Evolutionary conservation across 106 monocot species (phyloP).

Genomic region (Dendrobium officinale): DNA sequence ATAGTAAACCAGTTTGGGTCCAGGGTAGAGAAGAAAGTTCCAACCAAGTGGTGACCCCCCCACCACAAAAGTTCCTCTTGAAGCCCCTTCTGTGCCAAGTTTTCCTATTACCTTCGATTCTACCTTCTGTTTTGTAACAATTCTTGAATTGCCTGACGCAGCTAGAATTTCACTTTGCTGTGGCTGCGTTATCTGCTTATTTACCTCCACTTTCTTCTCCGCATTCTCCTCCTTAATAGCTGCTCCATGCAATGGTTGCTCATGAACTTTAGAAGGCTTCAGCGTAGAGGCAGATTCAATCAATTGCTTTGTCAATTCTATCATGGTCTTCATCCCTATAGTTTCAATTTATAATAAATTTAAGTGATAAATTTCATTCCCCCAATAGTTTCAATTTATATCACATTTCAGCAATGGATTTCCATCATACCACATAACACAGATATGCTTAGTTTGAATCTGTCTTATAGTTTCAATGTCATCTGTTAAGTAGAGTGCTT

Average conservation of each 20-base stretch:
- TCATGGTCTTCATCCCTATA: constrained; percentile 16
- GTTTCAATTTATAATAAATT: not conserved
- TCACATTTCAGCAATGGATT: no score
- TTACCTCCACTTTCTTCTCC: not conserved
- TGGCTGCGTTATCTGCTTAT: not conserved
- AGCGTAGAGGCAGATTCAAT: not conserved
- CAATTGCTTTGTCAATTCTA: constrained; percentile 17
- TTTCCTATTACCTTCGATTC: not conserved
- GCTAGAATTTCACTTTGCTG: not conserved
- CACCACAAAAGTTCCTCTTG: constrained; percentile 12
- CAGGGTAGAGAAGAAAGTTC: constrained; percentile 26
- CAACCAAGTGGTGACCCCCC: constrained; percentile 25
- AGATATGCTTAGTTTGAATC: no score
- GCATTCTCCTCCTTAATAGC: not conserved
- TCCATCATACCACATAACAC: no score
- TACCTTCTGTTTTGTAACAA: not conserved
- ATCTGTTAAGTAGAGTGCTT: no score
- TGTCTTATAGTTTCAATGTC: no score
- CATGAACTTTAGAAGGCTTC: not conserved
- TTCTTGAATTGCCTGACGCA: not conserved
- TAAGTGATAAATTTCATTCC: no score
- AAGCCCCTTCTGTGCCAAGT: not conserved
- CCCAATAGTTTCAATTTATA: constrained; percentile 5
- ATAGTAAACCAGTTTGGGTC: constrained; percentile 14
- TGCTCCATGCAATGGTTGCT: constrained; percentile 1